These are phyloP conservation scores for Astrothelium subdiscretum DNA, from an alignment of 495 filamentous ascomycete species.

Conservation along the genomic window DNA sequence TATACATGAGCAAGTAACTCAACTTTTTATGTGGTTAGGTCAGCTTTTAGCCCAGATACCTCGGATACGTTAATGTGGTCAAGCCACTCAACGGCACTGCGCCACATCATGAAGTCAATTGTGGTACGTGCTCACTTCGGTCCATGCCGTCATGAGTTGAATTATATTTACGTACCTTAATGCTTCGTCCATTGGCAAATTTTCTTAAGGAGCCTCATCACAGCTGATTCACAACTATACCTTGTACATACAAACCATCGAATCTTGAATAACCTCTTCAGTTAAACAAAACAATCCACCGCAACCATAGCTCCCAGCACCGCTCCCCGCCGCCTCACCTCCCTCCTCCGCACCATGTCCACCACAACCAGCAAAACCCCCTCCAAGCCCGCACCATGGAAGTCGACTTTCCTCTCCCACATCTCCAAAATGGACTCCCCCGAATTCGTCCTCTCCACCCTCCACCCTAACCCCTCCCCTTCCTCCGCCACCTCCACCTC, in stretches of 20 bases:
- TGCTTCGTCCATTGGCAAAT: not conserved
- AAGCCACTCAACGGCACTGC: too few relatives aligned
- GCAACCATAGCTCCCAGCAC: slow-evolving; percentile 16
- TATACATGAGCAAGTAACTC: too few relatives aligned
- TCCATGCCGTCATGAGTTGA: slow-evolving; percentile 1
- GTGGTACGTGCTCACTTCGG: not conserved
- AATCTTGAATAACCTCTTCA: not conserved
- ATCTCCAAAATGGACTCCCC: slow-evolving; percentile 46
- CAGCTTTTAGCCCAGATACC: too few relatives aligned
- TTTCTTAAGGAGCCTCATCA: too few relatives aligned
- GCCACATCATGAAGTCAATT: not conserved
- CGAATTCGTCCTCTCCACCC: slow-evolving; percentile 61
- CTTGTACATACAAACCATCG: not conserved
- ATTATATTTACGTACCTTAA: not conserved
- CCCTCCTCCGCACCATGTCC: slow-evolving; percentile 19
- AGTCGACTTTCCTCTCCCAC: slow-evolving; percentile 51
- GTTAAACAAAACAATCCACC: not conserved
- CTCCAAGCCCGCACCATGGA: slow-evolving; percentile 48
- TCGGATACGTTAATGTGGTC: too few relatives aligned
- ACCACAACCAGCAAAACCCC: slow-evolving; percentile 14
- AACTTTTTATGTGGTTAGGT: too few relatives aligned
- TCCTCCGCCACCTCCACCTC: slow-evolving; percentile 38
- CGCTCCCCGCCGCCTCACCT: slow-evolving; percentile 6
- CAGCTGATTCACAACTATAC: too few relatives aligned
- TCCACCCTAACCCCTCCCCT: slow-evolving; percentile 33